Evolutionary conservation across 441 rosid species (phyloP), one percentile per base, ranked within the genome.

Genomic region (Populus trichocarpa): DNA sequence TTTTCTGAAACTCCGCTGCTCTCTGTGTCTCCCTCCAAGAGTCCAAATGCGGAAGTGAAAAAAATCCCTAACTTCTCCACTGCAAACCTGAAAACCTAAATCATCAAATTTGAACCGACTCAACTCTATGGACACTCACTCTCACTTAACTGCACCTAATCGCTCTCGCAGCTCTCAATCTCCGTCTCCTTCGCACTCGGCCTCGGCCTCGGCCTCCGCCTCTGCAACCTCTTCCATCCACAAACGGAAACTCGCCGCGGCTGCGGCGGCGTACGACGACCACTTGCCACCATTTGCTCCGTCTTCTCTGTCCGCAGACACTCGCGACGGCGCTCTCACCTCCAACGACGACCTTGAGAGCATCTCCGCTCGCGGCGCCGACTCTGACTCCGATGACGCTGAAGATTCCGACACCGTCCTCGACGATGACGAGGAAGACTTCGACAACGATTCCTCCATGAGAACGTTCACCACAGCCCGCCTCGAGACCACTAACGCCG

Each of bases 321-420:
- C 99, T 18, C 95, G 98, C 22, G 98, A 95, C 80, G 97, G 98
- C 32, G 94, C 97, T 3, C 78, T 95, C 53, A 91, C 97, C 61
- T 90, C 98, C 73, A 92, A 93, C 71, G 99, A 96, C 71, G 99
- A 96, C 85, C 97, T 96, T 70, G 98, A 94, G 90, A 95, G 97
- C 87, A 91, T 97, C 79, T 97, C 99, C 10, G 99, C 97, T 8
- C 96, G 97, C 42, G 97, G 92, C 8, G 96, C 86, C 1, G 89
- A 88, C 77, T 70, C 94, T 6, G 99, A 95, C 67, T 93, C 98
- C 25, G 98, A 93, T 71, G 92, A 93, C 73, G 92, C 92, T 16
- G 98, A 90, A 6, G 98, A 93, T 46, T 91, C 97, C 3, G 97
- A 96, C 68, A 95, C 88, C 32, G 96, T 89, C 16, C 91, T 91